A percentile compares a stretch with the other conserved stretches of the same genome.
Conservation (phyloP, 306 rosid species). For the Prunus mira region DNA sequence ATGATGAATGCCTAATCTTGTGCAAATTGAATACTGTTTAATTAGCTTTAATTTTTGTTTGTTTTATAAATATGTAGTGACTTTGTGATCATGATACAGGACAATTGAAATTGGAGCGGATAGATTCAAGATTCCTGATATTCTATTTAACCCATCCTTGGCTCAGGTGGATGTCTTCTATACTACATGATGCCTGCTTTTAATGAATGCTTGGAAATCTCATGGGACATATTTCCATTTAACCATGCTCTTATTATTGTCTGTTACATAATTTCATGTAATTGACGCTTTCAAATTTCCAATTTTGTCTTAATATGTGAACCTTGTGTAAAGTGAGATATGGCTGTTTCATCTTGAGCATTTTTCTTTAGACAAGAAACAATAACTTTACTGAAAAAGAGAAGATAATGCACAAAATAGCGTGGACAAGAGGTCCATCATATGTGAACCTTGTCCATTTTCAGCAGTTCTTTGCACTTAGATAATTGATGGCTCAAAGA, state of each 20-base stretch:
- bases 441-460: not conserved
- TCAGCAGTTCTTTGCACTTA: not conserved
- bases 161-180: conserved; percentile 57
- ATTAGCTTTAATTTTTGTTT: conserved; percentile 12
- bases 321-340: not conserved
- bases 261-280: not conserved
- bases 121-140: conserved; percentile 96
- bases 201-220: not conserved
- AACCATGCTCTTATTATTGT: not conserved
- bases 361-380: not conserved
- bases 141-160: conserved; percentile 83
- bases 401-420: not conserved
- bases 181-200: conserved; percentile 12
- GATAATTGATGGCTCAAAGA: not conserved
- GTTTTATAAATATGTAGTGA: not conserved
- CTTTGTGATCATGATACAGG: conserved; percentile 37
- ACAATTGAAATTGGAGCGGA: conserved; percentile 96
- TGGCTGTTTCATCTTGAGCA: not conserved
- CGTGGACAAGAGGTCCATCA: not conserved
- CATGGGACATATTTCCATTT: not conserved
- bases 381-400: not conserved
- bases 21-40: conserved; percentile 10
- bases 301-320: not conserved
- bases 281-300: not conserved
- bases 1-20: conserved; percentile 12